Percentiles rank a stretch among this genome's conserved stretches.
Evolutionary conservation across 306 rosid species (phyloP).

Genomic region (Quercus mongolica): DNA sequence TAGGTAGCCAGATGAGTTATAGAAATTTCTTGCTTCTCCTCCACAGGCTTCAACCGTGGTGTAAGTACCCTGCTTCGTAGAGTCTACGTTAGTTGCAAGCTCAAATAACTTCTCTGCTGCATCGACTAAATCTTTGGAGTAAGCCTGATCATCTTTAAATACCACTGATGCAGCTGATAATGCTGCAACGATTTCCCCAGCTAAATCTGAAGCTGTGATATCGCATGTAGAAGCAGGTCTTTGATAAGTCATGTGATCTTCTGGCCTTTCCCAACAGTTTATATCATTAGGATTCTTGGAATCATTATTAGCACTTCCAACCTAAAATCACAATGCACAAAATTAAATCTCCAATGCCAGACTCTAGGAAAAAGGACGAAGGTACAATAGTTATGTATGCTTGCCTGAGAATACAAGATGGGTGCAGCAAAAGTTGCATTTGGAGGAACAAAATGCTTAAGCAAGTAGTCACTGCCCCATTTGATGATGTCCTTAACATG

Average conservation of each 20-base stretch:
- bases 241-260: constrained; percentile 55
- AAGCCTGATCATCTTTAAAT: constrained; percentile 45
- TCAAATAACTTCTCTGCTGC: constrained; percentile 51
- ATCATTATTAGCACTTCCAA: constrained; percentile 54
- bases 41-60: constrained; percentile 54
- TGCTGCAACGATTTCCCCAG: constrained; percentile 73
- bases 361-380: background rate
- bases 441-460: constrained; percentile 49
- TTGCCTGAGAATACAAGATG: constrained; percentile 69
- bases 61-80: constrained; percentile 54
- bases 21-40: constrained; percentile 56
- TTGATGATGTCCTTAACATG: constrained; percentile 74
- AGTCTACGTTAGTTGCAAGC: constrained; percentile 33
- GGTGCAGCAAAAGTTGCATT: constrained; percentile 35
- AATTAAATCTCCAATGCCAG: background rate
- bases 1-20: constrained; percentile 52
- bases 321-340: constrained; percentile 34
- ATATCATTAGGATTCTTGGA: constrained; percentile 36
- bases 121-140: constrained; percentile 41
- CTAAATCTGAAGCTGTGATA: constrained; percentile 68
- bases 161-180: constrained; percentile 77
- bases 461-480: constrained; percentile 86
- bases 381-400: constrained; percentile 1
- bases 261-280: constrained; percentile 79
- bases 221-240: constrained; percentile 65